phyloP scores from a whole-genome alignment of 331 rosid genomes.

The Cucumis variabilis region DNA sequence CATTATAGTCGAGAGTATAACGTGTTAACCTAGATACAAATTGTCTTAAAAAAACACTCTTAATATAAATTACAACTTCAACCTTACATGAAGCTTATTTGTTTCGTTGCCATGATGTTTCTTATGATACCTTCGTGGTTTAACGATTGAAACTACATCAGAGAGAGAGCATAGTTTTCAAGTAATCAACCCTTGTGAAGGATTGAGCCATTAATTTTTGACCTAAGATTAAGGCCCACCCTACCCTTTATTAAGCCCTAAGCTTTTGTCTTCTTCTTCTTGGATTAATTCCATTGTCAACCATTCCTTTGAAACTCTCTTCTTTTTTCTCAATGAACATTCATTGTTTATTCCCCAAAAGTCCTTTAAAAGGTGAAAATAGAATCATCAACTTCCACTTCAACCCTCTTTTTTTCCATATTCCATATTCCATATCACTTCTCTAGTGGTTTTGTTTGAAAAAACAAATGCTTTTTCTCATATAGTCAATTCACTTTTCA shows the following conservation, averaged over 20 bases:
- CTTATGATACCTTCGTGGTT: background rate
- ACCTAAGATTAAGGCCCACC: background rate
- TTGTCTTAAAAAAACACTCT: background rate
- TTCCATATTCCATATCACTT: no score
- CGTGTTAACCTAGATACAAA: no score
- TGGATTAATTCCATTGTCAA: background rate
- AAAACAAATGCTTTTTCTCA: background rate
- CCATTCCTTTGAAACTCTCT: slow-evolving; percentile 11
- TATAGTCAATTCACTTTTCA: background rate
- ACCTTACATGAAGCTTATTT: background rate
- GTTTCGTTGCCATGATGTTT: no score
- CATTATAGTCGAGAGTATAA: background rate
- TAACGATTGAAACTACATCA: background rate
- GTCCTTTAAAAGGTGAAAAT: background rate
- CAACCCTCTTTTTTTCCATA: background rate
- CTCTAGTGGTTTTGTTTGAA: background rate
- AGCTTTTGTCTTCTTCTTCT: background rate
- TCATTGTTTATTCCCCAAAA: background rate
- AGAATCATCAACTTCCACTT: background rate
- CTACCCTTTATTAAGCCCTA: background rate
- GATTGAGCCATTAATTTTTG: background rate
- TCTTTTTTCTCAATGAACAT: background rate
- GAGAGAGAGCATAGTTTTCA: background rate
- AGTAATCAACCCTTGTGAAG: background rate
- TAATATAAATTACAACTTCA: no score